These are phyloP conservation scores for Lizonia empirigonia DNA, from an alignment of 2,329 filamentous ascomycete genomes.

Conservation along the genomic window DNA sequence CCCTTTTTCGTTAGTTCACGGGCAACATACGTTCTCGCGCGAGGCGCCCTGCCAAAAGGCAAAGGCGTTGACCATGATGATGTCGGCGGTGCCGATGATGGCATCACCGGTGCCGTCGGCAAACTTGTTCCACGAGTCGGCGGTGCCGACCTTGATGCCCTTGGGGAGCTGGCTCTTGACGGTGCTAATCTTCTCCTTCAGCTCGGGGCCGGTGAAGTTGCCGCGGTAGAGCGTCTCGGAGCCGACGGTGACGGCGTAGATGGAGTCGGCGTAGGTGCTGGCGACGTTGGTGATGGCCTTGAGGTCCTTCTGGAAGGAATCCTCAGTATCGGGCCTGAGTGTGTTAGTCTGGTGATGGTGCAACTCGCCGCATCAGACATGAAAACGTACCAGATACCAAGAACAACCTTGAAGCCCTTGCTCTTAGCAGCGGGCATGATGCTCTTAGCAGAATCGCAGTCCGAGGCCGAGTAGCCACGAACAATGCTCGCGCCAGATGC, in stretches of 20 bases:
- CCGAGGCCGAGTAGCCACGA: slow-evolving; percentile 69
- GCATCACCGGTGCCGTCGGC: slow-evolving; percentile 70
- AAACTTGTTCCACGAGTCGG: slow-evolving; percentile 76
- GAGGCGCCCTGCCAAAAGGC: slow-evolving; percentile 72
- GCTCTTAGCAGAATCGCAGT: slow-evolving; percentile 68
- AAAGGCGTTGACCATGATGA: slow-evolving; percentile 72
- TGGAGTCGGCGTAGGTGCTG: slow-evolving; percentile 59
- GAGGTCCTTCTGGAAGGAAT: slow-evolving; percentile 66
- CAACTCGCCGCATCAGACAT: not conserved
- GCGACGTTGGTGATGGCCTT: slow-evolving; percentile 60
- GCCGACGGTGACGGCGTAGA: slow-evolving; percentile 73
- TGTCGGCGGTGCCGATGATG: slow-evolving; percentile 65
- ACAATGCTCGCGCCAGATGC: slow-evolving; percentile 61
- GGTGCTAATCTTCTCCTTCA: slow-evolving; percentile 66
- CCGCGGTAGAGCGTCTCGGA: slow-evolving; percentile 73
- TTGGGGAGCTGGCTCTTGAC: slow-evolving; percentile 62
- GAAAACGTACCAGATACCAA: slow-evolving; percentile 67
- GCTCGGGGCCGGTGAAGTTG: slow-evolving; percentile 66
- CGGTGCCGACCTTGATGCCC: slow-evolving; percentile 66
- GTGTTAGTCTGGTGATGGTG: not conserved
- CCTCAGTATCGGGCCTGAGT: slow-evolving; percentile 65
- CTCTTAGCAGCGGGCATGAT: slow-evolving; percentile 69
- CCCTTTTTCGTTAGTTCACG: too few relatives aligned
- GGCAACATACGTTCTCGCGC: slow-evolving; percentile 63
- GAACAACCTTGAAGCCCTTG: slow-evolving; percentile 69